These are phyloP conservation scores for Ogataea paradorogensis DNA, from an alignment of 805 yeast species.

Conservation along the genomic window DNA sequence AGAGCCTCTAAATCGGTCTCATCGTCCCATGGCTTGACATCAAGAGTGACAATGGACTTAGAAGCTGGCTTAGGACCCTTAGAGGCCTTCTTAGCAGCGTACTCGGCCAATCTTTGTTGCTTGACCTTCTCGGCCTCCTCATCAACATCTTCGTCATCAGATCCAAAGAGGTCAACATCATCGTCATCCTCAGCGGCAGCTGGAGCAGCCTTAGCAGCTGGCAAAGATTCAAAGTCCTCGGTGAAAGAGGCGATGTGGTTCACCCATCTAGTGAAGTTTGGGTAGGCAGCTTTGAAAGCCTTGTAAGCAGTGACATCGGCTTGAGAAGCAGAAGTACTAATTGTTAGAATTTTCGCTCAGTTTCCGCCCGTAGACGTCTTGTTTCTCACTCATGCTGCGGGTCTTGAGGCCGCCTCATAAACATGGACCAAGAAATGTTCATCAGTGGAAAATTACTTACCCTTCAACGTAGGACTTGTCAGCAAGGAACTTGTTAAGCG, in stretches of 20 bases:
- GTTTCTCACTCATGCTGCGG: constrained; percentile 88
- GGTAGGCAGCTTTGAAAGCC: constrained; percentile 89
- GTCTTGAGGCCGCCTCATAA: constrained; percentile 95
- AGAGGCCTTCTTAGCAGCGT: constrained; percentile 96
- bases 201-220: constrained; percentile 67
- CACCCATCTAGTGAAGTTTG: constrained; percentile 97
- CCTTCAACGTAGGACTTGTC: constrained; percentile 95
- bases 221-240: constrained; percentile 76
- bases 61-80: constrained; percentile 96
- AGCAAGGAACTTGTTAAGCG: constrained; percentile 82
- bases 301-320: constrained; percentile 93
- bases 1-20: constrained; percentile 93
- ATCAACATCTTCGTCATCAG: constrained; percentile 91
- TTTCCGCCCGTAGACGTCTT: constrained; percentile 36
- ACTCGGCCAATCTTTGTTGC: constrained; percentile 97
- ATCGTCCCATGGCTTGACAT: constrained; percentile 99
- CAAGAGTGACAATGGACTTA: constrained; percentile 93
- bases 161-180: constrained; percentile 92
- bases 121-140: constrained; percentile 96
- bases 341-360: constrained; percentile 31
- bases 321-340: constrained; percentile 84
- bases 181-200: constrained; percentile 83
- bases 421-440: constrained; percentile 82
- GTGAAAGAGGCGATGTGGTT: constrained; percentile 95
- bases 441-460: constrained; percentile 52